phyloP scores from a whole-genome alignment of 2,329 filamentous ascomycete genomes.

The Neoscytalidium dimidiatum region DNA sequence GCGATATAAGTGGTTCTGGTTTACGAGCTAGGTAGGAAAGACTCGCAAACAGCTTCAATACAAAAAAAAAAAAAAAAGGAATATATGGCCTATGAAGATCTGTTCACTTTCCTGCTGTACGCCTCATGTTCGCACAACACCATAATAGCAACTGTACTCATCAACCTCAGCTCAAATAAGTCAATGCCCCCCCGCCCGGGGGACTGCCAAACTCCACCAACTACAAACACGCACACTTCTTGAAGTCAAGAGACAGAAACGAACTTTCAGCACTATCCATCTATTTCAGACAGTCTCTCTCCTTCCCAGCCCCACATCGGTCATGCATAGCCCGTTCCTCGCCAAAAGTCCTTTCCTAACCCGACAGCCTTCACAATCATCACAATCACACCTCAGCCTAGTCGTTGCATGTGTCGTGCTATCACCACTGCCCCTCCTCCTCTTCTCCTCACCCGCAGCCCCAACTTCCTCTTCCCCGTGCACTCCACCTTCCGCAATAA shows the following conservation, averaged over 20 bases:
- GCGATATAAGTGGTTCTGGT: no score
- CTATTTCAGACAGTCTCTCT: slow-evolving; percentile 9
- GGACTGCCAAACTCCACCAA: not conserved
- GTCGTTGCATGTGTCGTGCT: not conserved
- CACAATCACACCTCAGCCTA: slow-evolving; percentile 11
- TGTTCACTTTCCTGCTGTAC: no score
- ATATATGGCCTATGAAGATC: no score
- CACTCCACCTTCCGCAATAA: not conserved
- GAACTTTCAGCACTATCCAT: not conserved
- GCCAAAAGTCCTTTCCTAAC: not conserved
- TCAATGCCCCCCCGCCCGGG: no score
- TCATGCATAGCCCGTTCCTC: slow-evolving; percentile 13
- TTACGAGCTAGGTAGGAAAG: no score
- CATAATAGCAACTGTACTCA: no score
- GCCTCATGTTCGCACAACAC: no score
- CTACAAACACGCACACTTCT: not conserved
- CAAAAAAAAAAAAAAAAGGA: no score
- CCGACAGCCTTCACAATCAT: slow-evolving; percentile 12
- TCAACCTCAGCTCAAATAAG: no score
- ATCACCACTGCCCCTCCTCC: not conserved
- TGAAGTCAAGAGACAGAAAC: not conserved
- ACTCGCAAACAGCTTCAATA: no score
- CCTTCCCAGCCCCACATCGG: not conserved
- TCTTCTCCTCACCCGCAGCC: not conserved
- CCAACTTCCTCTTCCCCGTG: not conserved